Percentiles rank a stretch among this genome's conserved stretches.
Evolutionary conservation across 306 rosid species (phyloP).

Genomic region (Prinsepia uniflora): DNA sequence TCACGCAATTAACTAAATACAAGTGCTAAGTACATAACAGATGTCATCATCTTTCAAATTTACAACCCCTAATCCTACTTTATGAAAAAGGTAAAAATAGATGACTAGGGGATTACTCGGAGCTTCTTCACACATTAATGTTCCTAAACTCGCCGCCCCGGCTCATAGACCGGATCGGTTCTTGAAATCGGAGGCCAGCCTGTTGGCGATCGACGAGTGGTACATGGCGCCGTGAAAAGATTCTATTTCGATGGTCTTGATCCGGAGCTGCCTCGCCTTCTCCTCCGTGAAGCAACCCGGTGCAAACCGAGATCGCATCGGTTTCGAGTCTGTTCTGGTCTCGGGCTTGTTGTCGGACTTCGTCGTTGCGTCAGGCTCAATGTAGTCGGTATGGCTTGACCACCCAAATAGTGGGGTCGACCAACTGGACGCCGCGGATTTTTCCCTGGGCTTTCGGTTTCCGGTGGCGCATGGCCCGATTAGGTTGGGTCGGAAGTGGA

Average conservation of each 20-base stretch:
- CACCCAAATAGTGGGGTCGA: conserved; percentile 78
- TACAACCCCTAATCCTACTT: conserved; percentile 13
- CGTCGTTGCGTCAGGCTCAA: conserved; percentile 36
- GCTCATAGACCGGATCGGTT: conserved; percentile 39
- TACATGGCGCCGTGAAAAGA: conserved; percentile 86
- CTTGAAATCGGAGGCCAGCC: conserved; percentile 82
- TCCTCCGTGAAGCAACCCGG: conserved; percentile 81
- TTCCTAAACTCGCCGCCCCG: conserved; percentile 4
- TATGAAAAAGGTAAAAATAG: not conserved
- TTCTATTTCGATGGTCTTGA: conserved; percentile 51
- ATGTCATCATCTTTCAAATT: not conserved
- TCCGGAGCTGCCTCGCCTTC: conserved; percentile 79
- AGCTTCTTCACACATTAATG: not conserved
- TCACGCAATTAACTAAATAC: not conserved
- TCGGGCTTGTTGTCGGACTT: conserved; percentile 17
- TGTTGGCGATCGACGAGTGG: conserved; percentile 87
- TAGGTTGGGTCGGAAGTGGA: conserved; percentile 29
- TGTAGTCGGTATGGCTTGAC: conserved; percentile 85
- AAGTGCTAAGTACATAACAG: not conserved
- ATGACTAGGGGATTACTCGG: conserved; percentile 5
- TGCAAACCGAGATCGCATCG: conserved; percentile 37
- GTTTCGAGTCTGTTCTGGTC: conserved; percentile 17
- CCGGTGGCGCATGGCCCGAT: conserved; percentile 45
- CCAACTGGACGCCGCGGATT: conserved; percentile 52
- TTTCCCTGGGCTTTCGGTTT: conserved; percentile 31